A percentile compares a stretch with the other conserved stretches of the same genome.
phyloP scores from a whole-genome alignment of 2,329 filamentous ascomycete genomes.

The Colletotrichum eleusines region DNA sequence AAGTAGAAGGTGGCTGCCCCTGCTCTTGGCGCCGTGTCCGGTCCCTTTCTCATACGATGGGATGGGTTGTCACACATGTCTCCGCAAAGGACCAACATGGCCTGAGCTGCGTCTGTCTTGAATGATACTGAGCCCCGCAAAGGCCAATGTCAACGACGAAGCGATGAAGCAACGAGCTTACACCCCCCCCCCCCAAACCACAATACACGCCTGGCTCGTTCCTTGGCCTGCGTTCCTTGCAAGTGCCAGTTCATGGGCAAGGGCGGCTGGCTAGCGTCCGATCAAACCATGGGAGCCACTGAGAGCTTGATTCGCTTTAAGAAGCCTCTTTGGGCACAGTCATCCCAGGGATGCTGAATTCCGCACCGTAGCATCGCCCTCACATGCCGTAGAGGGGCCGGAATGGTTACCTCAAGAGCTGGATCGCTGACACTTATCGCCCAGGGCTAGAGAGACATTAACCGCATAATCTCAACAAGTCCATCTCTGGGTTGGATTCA shows the following conservation, averaged over 20 bases:
- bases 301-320: slow-evolving; percentile 41
- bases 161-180: slow-evolving; percentile 17
- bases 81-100: slow-evolving; percentile 24
- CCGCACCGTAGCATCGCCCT: slow-evolving; percentile 28
- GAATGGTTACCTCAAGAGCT: slow-evolving; percentile 18
- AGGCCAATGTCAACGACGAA: slow-evolving; percentile 34
- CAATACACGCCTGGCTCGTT: slow-evolving; percentile 5
- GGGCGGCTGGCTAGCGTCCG: slow-evolving; percentile 38
- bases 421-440: background rate
- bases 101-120: slow-evolving; percentile 36
- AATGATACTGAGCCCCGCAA: slow-evolving; percentile 36
- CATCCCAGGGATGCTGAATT: slow-evolving; percentile 25
- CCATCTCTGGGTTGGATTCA: background rate
- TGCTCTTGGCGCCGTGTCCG: slow-evolving; percentile 28
- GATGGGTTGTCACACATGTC: slow-evolving; percentile 11
- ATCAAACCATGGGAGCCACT: slow-evolving; percentile 38
- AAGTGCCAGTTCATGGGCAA: slow-evolving; percentile 26
- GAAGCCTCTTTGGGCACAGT: slow-evolving; percentile 40
- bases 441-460: slow-evolving; percentile 5
- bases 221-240: slow-evolving; percentile 26
- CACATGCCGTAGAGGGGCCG: background rate
- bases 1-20: slow-evolving; percentile 37
- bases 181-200: slow-evolving; percentile 15
- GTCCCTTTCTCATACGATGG: slow-evolving; percentile 35
- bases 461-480: background rate